A percentile compares a stretch with the other conserved stretches of the same genome.
These are phyloP conservation scores for Arachnopeziza araneosa DNA, from an alignment of 2,329 filamentous ascomycete species.

Conservation along the genomic window DNA sequence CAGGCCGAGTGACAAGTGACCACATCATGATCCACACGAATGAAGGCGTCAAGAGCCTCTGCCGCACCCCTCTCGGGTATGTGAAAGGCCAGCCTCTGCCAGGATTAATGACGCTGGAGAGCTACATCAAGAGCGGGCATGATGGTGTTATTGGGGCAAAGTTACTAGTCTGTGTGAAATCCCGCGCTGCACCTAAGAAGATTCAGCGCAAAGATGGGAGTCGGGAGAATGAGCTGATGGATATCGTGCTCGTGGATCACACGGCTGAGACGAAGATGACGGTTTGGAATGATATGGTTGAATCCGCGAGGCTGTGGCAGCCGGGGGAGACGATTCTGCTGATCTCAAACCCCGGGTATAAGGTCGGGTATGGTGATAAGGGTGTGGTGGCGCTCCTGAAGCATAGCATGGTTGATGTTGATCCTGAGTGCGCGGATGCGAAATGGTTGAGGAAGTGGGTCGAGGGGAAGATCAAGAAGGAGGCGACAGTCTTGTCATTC, in stretches of 20 bases:
- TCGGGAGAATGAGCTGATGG: constrained; percentile 39
- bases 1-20: constrained; percentile 47
- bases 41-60: constrained; percentile 37
- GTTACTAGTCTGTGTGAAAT: constrained; percentile 53
- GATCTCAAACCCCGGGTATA: constrained; percentile 34
- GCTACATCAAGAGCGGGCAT: constrained; percentile 48
- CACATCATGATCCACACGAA: constrained; percentile 49
- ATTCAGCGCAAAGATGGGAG: constrained; percentile 39
- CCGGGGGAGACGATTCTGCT: constrained; percentile 46
- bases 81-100: constrained; percentile 30
- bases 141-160: constrained; percentile 43
- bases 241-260: constrained; percentile 52
- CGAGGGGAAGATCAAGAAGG: constrained; percentile 40
- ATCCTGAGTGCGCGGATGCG: constrained; percentile 48
- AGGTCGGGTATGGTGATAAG: constrained; percentile 7
- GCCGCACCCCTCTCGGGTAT: constrained; percentile 43
- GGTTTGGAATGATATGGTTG: constrained; percentile 47
- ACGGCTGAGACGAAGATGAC: constrained; percentile 48
- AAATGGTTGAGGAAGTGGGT: constrained; percentile 48
- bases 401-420: constrained; percentile 47
- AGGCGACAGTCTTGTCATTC: constrained; percentile 45
- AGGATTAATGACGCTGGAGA: constrained; percentile 50
- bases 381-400: constrained; percentile 33
- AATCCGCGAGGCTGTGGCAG: constrained; percentile 39
- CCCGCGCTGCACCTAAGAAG: constrained; percentile 46